Percentiles rank a stretch among this genome's conserved stretches.
phyloP scores from a whole-genome alignment of 768 basidiomycete species.

The Rhizopogon vinicolor region DNA sequence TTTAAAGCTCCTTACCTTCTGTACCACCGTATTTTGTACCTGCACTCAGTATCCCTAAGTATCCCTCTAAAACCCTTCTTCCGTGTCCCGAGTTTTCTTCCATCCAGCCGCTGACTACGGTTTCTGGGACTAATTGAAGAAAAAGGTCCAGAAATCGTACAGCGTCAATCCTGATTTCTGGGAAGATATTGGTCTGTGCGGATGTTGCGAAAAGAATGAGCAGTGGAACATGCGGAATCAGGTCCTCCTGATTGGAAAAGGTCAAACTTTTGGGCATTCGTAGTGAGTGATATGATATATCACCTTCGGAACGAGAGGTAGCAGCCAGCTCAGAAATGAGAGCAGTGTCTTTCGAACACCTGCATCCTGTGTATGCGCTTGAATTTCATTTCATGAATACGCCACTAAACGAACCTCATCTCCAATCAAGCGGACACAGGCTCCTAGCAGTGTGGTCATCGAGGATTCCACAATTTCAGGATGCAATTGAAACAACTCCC shows the following conservation, averaged over 20 bases:
- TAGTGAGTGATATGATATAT: conserved; percentile 7
- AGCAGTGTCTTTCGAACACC: conserved; percentile 71
- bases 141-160: conserved; percentile 75
- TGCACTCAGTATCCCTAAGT: conserved; percentile 72
- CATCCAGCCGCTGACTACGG: conserved; percentile 67
- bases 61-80: conserved; percentile 68
- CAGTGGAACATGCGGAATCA: conserved; percentile 69
- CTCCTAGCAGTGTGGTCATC: conserved; percentile 52
- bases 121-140: conserved; percentile 62
- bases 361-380: conserved; percentile 53
- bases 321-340: conserved; percentile 67
- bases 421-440: conserved; percentile 64
- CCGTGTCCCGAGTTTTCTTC: conserved; percentile 48
- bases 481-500: conserved; percentile 65
- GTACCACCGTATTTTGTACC: conserved; percentile 57
- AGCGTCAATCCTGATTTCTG: conserved; percentile 90
- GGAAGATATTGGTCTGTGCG: conserved; percentile 92
- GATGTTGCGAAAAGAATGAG: conserved; percentile 86
- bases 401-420: conserved; percentile 62
- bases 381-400: background rate
- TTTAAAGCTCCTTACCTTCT: conserved; percentile 36
- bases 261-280: conserved; percentile 3
- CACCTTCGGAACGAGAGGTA: conserved; percentile 60
- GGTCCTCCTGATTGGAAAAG: conserved; percentile 45
- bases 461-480: conserved; percentile 48